phyloP scores from a whole-genome alignment of 75 land plant species.

The Picea glauca region DNA sequence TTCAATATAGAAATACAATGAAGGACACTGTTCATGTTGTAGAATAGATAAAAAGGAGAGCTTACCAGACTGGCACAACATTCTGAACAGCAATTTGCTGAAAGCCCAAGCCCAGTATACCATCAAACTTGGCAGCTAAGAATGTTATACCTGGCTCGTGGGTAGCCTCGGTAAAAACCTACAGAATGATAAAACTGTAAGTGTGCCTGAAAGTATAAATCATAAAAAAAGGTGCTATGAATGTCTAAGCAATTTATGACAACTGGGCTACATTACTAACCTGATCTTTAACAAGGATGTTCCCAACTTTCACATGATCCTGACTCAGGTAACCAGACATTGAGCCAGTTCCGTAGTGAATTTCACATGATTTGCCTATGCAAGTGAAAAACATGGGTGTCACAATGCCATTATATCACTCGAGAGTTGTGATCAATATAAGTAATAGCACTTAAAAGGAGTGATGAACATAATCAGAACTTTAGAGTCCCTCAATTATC shows the following conservation, averaged over 20 bases:
- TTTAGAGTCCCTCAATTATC: neutral
- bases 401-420: neutral
- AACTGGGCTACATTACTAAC: constrained; percentile 17
- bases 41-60: neutral
- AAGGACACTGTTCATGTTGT: neutral
- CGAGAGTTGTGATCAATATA: neutral
- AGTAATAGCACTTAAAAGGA: neutral
- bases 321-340: constrained; percentile 74
- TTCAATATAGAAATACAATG: neutral
- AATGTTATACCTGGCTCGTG: constrained; percentile 72
- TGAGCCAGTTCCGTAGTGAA: constrained; percentile 77
- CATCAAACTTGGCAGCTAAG: constrained; percentile 80
- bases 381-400: constrained; percentile 1
- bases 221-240: neutral
- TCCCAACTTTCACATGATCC: constrained; percentile 68
- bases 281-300: constrained; percentile 65
- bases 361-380: constrained; percentile 60
- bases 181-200: constrained; percentile 2
- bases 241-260: neutral
- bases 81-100: constrained; percentile 71
- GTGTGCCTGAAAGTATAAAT: neutral
- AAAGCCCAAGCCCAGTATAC: constrained; percentile 93
- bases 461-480: too few relatives aligned
- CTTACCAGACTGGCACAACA: constrained; percentile 76
- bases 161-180: constrained; percentile 93